A percentile compares a stretch with the other conserved stretches of the same genome.
Conservation (phyloP, 2,329 filamentous ascomycete species). For the Teratosphaeria nubilosa region DNA sequence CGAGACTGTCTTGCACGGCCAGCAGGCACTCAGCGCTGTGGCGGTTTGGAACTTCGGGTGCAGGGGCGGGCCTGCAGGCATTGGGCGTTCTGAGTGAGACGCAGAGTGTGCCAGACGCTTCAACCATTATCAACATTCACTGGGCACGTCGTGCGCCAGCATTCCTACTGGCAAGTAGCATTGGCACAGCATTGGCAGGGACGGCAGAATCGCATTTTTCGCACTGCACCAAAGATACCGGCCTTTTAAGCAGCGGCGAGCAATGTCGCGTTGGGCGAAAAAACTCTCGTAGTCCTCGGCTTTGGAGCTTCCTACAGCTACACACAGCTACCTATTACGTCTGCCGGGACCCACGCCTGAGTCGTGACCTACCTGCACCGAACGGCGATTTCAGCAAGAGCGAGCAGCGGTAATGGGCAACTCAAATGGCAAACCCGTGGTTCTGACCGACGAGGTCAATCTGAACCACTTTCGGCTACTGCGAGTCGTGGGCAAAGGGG, state of each 20-base stretch:
- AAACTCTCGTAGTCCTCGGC: neutral
- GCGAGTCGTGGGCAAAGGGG: conserved; percentile 91
- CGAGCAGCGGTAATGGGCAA: conserved; percentile 64
- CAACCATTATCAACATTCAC: neutral
- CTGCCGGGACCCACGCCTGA: neutral
- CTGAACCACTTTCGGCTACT: conserved; percentile 94
- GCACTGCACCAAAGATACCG: neutral
- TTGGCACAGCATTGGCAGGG: neutral
- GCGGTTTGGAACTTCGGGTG: neutral
- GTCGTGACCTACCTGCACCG: neutral
- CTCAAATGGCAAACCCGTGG: conserved; percentile 84
- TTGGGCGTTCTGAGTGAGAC: neutral
- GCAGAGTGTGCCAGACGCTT: neutral
- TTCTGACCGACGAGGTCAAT: conserved; percentile 90
- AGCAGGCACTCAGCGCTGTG: neutral
- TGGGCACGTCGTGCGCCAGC: neutral
- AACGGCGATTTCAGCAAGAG: neutral
- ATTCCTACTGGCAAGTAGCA: neutral
- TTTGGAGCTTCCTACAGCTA: neutral
- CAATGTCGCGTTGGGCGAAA: neutral
- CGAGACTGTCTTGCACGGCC: neutral
- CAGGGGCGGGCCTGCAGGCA: neutral
- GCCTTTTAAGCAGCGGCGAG: neutral
- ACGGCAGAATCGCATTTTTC: neutral
- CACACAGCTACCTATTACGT: neutral